These are phyloP conservation scores for Nannizziopsis barbatae DNA, from an alignment of 2,329 filamentous ascomycete genomes.

Conservation along the genomic window DNA sequence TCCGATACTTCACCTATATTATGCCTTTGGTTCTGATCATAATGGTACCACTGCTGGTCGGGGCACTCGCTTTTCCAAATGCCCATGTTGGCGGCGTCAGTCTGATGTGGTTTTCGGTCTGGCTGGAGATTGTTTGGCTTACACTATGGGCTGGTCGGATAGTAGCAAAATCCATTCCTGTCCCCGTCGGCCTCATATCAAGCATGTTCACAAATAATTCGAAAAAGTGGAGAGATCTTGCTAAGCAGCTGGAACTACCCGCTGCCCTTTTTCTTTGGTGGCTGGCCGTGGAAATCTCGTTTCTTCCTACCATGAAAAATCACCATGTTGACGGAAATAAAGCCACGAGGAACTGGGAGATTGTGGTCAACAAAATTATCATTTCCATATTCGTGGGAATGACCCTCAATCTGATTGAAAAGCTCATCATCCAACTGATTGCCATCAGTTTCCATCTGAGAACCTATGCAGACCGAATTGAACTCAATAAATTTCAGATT, in stretches of 20 bases:
- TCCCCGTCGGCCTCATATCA: constrained; percentile 51
- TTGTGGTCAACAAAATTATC: constrained; percentile 71
- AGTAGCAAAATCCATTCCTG: constrained; percentile 53
- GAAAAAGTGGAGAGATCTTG: constrained; percentile 90
- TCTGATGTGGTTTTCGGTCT: constrained; percentile 86
- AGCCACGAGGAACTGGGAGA: constrained; percentile 56
- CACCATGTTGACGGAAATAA: constrained; percentile 47
- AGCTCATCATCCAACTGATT: constrained; percentile 89
- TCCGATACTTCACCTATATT: constrained; percentile 64
- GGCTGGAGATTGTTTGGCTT: constrained; percentile 88
- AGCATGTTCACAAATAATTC: constrained; percentile 72
- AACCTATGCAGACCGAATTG: constrained; percentile 82
- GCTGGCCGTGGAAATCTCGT: constrained; percentile 74
- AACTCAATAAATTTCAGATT: constrained; percentile 85
- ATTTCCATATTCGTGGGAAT: constrained; percentile 71
- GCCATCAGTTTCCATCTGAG: constrained; percentile 84
- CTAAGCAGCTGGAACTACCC: constrained; percentile 71
- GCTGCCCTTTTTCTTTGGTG: constrained; percentile 86
- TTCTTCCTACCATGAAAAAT: constrained; percentile 66
- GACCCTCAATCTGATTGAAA: constrained; percentile 74
- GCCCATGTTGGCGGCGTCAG: constrained; percentile 62
- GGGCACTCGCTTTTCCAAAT: constrained; percentile 47
- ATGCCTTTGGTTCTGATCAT: constrained; percentile 53
- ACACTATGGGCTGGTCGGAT: constrained; percentile 71
- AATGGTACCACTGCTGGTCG: constrained; percentile 57